Evolutionary conservation across 176 grass and related monocot genomes (phyloP), one percentile per base, ranked within the genome.

Genomic region (Canna indica): DNA sequence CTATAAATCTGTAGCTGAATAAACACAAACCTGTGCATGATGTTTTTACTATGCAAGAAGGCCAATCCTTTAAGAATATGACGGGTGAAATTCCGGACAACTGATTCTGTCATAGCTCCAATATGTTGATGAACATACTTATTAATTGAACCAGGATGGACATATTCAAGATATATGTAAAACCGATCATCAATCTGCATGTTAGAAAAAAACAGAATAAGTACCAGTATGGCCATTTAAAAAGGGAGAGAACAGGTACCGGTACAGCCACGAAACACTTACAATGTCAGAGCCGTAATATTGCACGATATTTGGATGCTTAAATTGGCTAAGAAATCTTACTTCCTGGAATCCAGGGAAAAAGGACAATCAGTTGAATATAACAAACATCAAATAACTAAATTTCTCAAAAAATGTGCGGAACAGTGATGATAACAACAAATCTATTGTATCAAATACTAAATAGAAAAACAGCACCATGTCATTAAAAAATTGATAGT

Each of bases 221-320:
- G 80, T 70, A 77, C 73, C 47, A 74, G 30, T 0, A 12, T 48
- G 53, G 68, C 33, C 36, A 83, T 47, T 64, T 30, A 59, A 12
- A 68, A 84, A 77, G 24, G 64, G 33, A 45, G 10, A 72, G 9
- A 47, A 17, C 36, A 80, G 47, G 68, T 44, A 8, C 41, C n/a
- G 25, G 45, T 70, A n/a, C 26, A 64, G 14, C 4, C 46, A 39
- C 24, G 50, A 53, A 79, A 50, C 82, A 69, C 93, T 97, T 85
- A 97, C 93, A 64, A 59, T 90, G 74, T 99, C 89, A 76, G 86
- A 90, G 73, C 94, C 94, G 18, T 93, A 93, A 70, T 99, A 99
- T 73, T 99, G 94, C 70, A 99, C 94, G 58, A 99, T 93, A 75
- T 99, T 99, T 74, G 85, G 85, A 62, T 99, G 94, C 89, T 99